Percentiles rank a stretch among this genome's conserved stretches.
Conservation (phyloP, 2,329 filamentous ascomycete genomes). For the Xylogone sp. region DNA sequence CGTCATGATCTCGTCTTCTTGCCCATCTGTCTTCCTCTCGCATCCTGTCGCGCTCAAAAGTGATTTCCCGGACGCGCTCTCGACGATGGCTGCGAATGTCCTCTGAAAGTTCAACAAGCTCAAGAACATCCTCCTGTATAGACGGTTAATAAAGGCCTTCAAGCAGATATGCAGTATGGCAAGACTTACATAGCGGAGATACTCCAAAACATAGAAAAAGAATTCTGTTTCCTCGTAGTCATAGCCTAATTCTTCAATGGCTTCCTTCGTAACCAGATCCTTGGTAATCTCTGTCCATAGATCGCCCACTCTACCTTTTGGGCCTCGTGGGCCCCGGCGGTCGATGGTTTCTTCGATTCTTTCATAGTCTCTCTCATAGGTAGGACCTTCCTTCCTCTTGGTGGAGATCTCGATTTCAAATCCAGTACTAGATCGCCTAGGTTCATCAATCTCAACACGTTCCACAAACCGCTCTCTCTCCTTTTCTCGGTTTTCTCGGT, state of each 20-base stretch:
- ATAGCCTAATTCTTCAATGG: slow-evolving; percentile 80
- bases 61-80: slow-evolving; percentile 48
- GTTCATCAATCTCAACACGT: slow-evolving; percentile 4
- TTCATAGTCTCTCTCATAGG: slow-evolving; percentile 35
- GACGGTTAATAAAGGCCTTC: neutral
- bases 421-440: slow-evolving; percentile 15
- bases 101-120: slow-evolving; percentile 78
- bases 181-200: slow-evolving; percentile 75
- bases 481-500: slow-evolving; percentile 36
- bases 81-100: slow-evolving; percentile 66
- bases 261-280: slow-evolving; percentile 81
- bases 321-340: slow-evolving; percentile 32
- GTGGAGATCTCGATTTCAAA: slow-evolving; percentile 27
- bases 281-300: slow-evolving; percentile 99
- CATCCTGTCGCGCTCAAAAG: slow-evolving; percentile 51
- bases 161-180: neutral
- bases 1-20: slow-evolving; percentile 23
- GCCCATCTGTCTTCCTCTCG: slow-evolving; percentile 28
- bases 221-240: slow-evolving; percentile 85
- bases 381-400: slow-evolving; percentile 8
- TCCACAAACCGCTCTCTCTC: slow-evolving; percentile 2
- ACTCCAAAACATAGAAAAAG: slow-evolving; percentile 92
- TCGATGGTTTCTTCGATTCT: slow-evolving; percentile 50
- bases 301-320: slow-evolving; percentile 39
- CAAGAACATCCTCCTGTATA: slow-evolving; percentile 76